These are phyloP conservation scores for Suhomyces guaymorum DNA, from an alignment of 1,139 yeast genomes.

Conservation along the genomic window DNA sequence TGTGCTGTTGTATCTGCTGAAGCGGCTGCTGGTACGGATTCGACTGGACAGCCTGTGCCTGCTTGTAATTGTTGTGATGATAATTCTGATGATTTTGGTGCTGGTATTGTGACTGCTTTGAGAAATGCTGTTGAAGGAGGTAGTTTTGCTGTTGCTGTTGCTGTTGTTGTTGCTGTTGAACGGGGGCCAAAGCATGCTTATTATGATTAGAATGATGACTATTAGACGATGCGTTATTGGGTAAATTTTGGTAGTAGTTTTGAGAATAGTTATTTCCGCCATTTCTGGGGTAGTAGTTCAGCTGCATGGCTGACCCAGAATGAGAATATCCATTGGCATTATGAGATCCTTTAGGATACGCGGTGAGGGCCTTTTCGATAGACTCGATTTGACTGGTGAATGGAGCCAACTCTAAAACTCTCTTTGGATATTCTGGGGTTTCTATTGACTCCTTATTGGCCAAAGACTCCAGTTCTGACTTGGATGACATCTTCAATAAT, in stretches of 20 bases:
- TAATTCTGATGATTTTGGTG: constrained; percentile 17
- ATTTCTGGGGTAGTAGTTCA: constrained; percentile 7
- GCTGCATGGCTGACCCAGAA: too few relatives aligned
- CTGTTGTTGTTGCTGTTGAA: constrained; percentile 22
- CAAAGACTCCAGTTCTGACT: too few relatives aligned
- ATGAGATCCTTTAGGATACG: constrained; percentile 16
- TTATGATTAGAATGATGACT: constrained; percentile 18
- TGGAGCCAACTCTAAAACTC: constrained; percentile 31
- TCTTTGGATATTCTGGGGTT: constrained; percentile 31
- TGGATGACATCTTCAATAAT: too few relatives aligned
- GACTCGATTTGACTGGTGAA: constrained; percentile 33
- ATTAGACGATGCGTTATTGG: constrained; percentile 7
- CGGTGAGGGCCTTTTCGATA: constrained; percentile 21
- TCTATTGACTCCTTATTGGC: too few relatives aligned
- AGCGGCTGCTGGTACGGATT: constrained; percentile 15
- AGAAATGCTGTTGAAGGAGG: constrained; percentile 17
- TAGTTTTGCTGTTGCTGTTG: constrained; percentile 18
- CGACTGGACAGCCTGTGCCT: constrained; percentile 17
- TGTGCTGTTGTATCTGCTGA: constrained; percentile 15
- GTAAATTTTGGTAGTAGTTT: constrained; percentile 9
- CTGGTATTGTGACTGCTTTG: constrained; percentile 9
- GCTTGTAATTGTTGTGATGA: constrained; percentile 14
- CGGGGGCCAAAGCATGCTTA: constrained; percentile 32
- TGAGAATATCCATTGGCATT: too few relatives aligned
- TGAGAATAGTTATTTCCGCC: constrained; percentile 9